Percentiles rank a stretch among this genome's conserved stretches.
Evolutionary conservation across 2,329 filamentous ascomycete species (phyloP).

Genomic region (Rhytidhysteron rufulum): DNA sequence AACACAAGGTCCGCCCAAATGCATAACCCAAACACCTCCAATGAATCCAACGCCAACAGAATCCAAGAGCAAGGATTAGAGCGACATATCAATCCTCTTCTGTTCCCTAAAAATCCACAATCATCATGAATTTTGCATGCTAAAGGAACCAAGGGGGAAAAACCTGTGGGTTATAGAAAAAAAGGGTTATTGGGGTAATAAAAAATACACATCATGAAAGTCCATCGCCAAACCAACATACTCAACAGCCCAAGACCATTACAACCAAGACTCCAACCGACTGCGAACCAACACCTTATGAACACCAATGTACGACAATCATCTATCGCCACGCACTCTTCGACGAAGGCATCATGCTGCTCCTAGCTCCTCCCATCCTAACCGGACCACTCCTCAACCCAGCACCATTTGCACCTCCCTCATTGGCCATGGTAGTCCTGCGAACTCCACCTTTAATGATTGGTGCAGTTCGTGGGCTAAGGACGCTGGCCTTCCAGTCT

Average conservation of each 20-base stretch:
- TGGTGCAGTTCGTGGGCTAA: conserved; percentile 59
- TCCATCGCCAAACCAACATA: background rate
- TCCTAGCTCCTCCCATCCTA: conserved; percentile 15
- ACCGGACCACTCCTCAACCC: conserved; percentile 21
- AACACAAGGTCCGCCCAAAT: no score
- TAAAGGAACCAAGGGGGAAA: no score
- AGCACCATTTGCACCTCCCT: conserved; percentile 18
- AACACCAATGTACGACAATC: conserved; percentile 68
- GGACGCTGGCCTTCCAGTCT: conserved; percentile 53
- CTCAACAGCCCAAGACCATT: background rate
- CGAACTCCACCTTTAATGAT: conserved; percentile 51
- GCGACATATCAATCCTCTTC: no score
- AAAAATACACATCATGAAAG: no score
- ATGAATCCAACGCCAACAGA: no score
- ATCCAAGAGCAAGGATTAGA: no score
- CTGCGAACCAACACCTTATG: conserved; percentile 72
- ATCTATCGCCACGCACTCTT: conserved; percentile 38
- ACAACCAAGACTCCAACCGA: conserved; percentile 25
- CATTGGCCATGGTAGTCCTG: conserved; percentile 34
- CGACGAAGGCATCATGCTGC: conserved; percentile 6
- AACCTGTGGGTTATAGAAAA: no score
- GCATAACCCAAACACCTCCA: no score
- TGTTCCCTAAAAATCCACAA: no score
- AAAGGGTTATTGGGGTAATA: no score
- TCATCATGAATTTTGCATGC: no score